Evolutionary conservation across 306 rosid species (phyloP).

Genomic region (Cicer chorassanicum): DNA sequence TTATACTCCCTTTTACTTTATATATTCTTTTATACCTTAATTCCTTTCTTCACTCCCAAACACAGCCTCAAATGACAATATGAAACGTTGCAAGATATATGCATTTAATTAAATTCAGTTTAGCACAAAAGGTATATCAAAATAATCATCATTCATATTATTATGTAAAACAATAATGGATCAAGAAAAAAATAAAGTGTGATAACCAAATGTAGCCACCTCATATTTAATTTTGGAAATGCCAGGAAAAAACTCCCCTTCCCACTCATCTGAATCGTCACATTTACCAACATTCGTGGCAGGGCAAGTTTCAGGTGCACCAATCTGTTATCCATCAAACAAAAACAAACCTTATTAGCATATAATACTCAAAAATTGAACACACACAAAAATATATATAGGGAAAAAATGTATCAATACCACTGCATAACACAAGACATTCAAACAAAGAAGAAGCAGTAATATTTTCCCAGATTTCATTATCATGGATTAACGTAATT

Average conservation of each 20-base stretch:
- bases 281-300: constrained; percentile 58
- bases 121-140: neutral
- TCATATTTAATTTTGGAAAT: constrained; percentile 78
- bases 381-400: neutral
- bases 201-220: constrained; percentile 50
- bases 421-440: constrained; percentile 55
- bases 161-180: neutral
- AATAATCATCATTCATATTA: neutral
- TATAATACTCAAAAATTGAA: constrained; percentile 10
- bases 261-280: constrained; percentile 68
- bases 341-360: neutral
- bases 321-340: constrained; percentile 56
- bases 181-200: neutral
- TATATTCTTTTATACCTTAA: neutral
- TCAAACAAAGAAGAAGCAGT: constrained; percentile 58
- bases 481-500: constrained; percentile 37
- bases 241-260: constrained; percentile 85
- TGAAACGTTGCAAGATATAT: neutral
- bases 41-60: neutral
- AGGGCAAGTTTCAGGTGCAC: constrained; percentile 67
- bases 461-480: constrained; percentile 59
- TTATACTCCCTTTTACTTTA: neutral
- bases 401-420: constrained; percentile 43
- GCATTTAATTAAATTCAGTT: neutral
- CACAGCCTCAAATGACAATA: neutral